These are phyloP conservation scores for Chenopodium album DNA, from an alignment of 148 eudicot genomes.

Conservation along the genomic window DNA sequence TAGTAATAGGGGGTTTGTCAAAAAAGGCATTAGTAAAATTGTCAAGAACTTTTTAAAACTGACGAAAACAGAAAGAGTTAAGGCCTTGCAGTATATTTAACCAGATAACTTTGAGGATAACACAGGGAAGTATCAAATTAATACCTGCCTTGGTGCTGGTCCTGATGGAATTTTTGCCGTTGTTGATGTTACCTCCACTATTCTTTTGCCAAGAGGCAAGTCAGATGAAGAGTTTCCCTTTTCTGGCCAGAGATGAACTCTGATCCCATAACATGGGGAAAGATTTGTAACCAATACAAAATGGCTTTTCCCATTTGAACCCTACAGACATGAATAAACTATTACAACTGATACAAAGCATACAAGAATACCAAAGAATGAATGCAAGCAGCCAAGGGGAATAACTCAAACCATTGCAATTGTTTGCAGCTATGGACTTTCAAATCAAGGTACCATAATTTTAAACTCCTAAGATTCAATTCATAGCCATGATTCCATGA, in stretches of 20 bases:
- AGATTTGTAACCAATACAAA: slow-evolving; percentile 93
- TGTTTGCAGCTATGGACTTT: not conserved
- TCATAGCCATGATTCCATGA: not conserved
- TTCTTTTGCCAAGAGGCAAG: slow-evolving; percentile 49
- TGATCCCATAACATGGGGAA: slow-evolving; percentile 86
- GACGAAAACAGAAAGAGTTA: too few species aligned
- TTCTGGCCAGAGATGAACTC: slow-evolving; percentile 97
- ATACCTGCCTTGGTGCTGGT: slow-evolving; percentile 97
- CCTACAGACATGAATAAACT: slow-evolving; percentile 43
- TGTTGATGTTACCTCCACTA: slow-evolving; percentile 79
- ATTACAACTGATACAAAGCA: slow-evolving; percentile 3
- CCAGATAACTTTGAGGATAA: not conserved
- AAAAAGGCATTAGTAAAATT: too few species aligned
- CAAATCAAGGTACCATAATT: not conserved
- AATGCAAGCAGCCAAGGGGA: not conserved
- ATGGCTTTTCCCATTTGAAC: slow-evolving; percentile 64
- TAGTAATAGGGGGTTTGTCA: too few species aligned
- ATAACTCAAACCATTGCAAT: not conserved
- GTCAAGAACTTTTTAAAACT: too few species aligned
- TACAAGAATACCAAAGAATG: slow-evolving; percentile 5
- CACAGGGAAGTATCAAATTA: not conserved
- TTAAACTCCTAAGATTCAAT: not conserved
- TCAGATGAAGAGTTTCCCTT: slow-evolving; percentile 55
- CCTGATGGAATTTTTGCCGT: slow-evolving; percentile 91
- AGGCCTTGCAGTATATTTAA: too few species aligned